Evolutionary conservation across 1,284 basidiomycete species (phyloP).

Genomic region (Lentinula novae-zelandiae): DNA sequence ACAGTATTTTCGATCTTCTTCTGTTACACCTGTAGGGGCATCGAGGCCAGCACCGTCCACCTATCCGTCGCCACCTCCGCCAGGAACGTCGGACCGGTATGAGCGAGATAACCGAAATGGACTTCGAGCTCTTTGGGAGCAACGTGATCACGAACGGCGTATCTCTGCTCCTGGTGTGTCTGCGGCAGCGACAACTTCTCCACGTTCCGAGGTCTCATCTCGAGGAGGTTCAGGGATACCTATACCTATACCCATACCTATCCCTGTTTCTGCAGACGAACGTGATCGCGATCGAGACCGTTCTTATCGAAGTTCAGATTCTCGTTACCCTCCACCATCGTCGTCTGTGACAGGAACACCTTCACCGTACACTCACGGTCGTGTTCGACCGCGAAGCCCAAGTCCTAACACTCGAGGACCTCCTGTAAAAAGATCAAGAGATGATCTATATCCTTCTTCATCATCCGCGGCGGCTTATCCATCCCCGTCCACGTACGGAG

Average conservation of each 20-base stretch:
- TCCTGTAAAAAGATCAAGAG: background rate
- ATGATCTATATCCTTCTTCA: conserved; percentile 1
- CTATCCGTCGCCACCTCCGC: conserved; percentile 13
- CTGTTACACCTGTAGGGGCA: background rate
- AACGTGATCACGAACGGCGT: conserved; percentile 30
- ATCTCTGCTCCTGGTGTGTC: conserved; percentile 8
- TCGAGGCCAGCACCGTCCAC: conserved; percentile 16
- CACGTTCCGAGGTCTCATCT: background rate
- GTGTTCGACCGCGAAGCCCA: conserved; percentile 5
- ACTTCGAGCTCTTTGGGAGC: conserved; percentile 20
- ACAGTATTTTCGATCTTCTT: conserved; percentile 24
- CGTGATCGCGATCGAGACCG: background rate
- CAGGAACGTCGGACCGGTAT: background rate
- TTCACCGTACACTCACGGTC: background rate
- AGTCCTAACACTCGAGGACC: conserved; percentile 4
- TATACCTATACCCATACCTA: background rate
- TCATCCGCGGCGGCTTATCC: background rate
- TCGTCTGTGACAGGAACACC: background rate
- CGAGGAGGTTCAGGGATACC: background rate
- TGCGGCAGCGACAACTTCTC: background rate
- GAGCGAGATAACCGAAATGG: conserved; percentile 26
- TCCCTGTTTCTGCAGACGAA: conserved; percentile 10
- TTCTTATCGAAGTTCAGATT: background rate
- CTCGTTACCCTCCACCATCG: background rate
- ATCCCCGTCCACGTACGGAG: background rate